Conservation (phyloP, 495 filamentous ascomycete species). For the Hyaloscypha finlandica region DNA sequence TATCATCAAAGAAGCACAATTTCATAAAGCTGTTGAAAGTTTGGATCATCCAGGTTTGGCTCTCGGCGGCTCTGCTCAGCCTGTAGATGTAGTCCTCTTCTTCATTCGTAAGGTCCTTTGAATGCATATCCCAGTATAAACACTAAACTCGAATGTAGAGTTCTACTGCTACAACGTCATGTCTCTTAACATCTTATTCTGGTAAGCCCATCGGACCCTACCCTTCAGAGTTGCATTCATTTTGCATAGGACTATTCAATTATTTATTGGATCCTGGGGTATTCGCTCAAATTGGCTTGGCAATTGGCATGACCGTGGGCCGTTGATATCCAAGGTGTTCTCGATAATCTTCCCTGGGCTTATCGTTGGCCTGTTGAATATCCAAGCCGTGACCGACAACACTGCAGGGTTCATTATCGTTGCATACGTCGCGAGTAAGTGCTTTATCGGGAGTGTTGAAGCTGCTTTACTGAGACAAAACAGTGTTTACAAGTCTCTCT, state of each 20-base stretch:
- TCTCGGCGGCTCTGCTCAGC: constrained; percentile 46
- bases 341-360: constrained; percentile 40
- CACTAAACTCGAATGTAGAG: constrained; percentile 33
- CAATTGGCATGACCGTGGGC: constrained; percentile 32
- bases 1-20: constrained; percentile 44
- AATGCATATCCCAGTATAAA: neutral
- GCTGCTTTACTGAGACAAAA: constrained; percentile 1
- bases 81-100: constrained; percentile 46
- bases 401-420: constrained; percentile 40
- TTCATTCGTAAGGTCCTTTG: constrained; percentile 43
- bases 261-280: constrained; percentile 30
- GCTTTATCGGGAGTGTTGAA: neutral
- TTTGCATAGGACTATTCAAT: constrained; percentile 41
- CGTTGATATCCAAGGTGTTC: constrained; percentile 39
- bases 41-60: constrained; percentile 45
- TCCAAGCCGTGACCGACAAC: constrained; percentile 33
- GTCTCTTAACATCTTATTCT: constrained; percentile 47
- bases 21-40: constrained; percentile 38
- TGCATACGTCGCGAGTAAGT: constrained; percentile 45
- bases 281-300: constrained; percentile 25
- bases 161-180: constrained; percentile 53
- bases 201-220: constrained; percentile 19
- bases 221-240: neutral
- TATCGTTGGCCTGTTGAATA: constrained; percentile 41
- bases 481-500: constrained; percentile 45